Evolutionary conservation across 306 rosid species (phyloP), one percentile per base, ranked within the genome.

Genomic region (Vigna unguiculata): DNA sequence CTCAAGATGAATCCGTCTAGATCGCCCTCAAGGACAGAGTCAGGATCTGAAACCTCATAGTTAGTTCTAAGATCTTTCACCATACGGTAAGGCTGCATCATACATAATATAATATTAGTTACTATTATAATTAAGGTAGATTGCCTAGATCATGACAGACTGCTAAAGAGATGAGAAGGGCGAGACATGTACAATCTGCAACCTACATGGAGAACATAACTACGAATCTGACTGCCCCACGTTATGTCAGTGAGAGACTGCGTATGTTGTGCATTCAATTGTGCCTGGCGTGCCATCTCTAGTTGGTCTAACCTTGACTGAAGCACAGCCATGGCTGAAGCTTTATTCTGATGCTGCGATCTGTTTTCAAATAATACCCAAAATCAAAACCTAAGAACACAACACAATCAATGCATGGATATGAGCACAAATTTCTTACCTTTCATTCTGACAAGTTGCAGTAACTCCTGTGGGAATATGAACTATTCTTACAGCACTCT

Each of bases 181-280:
- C 46, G 71, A 54, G 55, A 70, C 9, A 70, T 77, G 63, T 36
- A 62, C 28, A 67, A 77, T 69, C 28, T 24, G 41, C 74, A 69
- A 78, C 83, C 84, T 88, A 95, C 99, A 81, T 92, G 99, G 14
- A 95, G 93, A 70, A 95, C 97, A 78, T 92, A 92, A 84, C 97
- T 95, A 22, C 97, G 97, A 25, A 92, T 92, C 89, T 95, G 99
- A 86, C 83, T 91, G 40, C 97, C 99, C 99, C 97, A 91, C 24
- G 97, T 92, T 76, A 92, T 95, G 73, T 91, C 99, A 3, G 99
- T 92, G 20, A 95, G 93, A 63, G 97, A 92, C 45, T 90, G 96
- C 28, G 99, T 89, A 82, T 95, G 97, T 13, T 81, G 89, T 0
- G 96, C 87, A 80, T 91, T 95, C 84, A 92, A 79, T 84, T 95